Evolutionary conservation across 73 alveolate genomes (phyloP), one percentile per base, ranked within the genome.

Genomic region (Stentor coeruleus): DNA sequence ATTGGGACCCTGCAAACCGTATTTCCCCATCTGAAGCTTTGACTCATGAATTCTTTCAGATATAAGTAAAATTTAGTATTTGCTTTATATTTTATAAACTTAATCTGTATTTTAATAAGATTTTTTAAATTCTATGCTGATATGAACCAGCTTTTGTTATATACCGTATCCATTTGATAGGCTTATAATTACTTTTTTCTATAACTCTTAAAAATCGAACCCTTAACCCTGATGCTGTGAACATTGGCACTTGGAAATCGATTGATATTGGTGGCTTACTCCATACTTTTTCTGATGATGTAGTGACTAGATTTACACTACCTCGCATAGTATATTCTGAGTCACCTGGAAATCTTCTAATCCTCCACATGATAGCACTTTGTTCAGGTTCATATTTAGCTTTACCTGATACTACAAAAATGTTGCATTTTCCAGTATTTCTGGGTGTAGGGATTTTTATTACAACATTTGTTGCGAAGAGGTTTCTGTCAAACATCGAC

Each of bases 221-320:
- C 77, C n/a, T 15, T 55, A 55, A 15, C 15, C 72, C 72, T 15
- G 26, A 15, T 15, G 20, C 72, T 15, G 72, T 96, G 94, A 96
- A 97, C 77, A 93, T 93, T 20, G 99, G 99, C 88, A 97, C 96
- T 87, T 97, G 99, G 84, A 93, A 97, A 82, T 92, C 96, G 39
- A 97, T 92, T 35, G 90, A 82, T 72, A 97, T 96, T 3, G 99
- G 99, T n/a, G n/a, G n/a, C n/a, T n/a, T n/a, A n/a, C n/a, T n/a
- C n/a, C n/a, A n/a, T n/a, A n/a, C n/a, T n/a, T n/a, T n/a, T n/a
- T n/a, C n/a, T n/a, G n/a, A n/a, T n/a, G n/a, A n/a, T n/a, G n/a
- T 55, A 3, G 76, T 31, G 76, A 38, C 76, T 11, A 59, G 76
- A 3, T 59, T 38, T 14, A 59, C 76, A 14, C 35, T 38, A 36